phyloP scores from a whole-genome alignment of 768 basidiomycete genomes.

The Lentinula lateritia region DNA sequence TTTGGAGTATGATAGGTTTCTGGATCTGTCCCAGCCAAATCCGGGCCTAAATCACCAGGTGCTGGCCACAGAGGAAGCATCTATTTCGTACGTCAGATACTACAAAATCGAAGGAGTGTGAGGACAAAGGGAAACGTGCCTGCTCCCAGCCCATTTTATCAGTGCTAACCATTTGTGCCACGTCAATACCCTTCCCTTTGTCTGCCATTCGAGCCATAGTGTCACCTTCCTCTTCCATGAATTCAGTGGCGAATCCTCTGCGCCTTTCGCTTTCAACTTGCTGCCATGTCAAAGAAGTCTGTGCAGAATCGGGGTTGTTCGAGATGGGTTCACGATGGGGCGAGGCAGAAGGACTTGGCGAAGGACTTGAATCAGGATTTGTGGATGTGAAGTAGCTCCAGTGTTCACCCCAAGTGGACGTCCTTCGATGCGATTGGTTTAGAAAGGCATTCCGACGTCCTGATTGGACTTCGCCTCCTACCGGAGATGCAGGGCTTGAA shows the following conservation, averaged over 20 bases:
- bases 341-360: background rate
- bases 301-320: background rate
- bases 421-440: background rate
- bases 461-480: background rate
- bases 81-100: background rate
- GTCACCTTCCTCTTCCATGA: background rate
- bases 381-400: background rate
- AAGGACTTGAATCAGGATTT: background rate
- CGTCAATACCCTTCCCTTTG: background rate
- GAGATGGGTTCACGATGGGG: background rate
- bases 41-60: background rate
- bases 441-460: background rate
- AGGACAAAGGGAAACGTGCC: background rate
- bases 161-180: background rate
- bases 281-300: background rate
- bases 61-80: background rate
- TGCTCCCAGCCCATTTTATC: constrained; percentile 2
- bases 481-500: background rate
- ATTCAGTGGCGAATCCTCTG: background rate
- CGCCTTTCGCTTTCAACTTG: background rate
- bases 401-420: background rate
- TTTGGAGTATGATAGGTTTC: background rate
- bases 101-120: background rate
- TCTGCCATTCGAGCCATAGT: background rate
- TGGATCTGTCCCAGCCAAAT: background rate